Conservation (phyloP, 2,329 filamentous ascomycete genomes). For the Diaporthe sp. region DNA sequence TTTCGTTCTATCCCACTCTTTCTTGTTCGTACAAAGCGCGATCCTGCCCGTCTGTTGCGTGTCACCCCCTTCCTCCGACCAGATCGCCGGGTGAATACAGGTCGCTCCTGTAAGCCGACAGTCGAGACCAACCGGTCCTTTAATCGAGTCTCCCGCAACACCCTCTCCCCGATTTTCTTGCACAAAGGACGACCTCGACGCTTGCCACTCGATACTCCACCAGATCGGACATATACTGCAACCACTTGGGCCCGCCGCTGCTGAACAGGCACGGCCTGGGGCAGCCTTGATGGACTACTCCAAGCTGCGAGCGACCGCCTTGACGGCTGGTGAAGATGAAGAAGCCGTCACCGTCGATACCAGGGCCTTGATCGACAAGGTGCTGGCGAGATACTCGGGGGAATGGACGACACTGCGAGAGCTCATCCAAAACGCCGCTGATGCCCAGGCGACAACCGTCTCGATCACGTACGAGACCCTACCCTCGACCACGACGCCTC, state of each 20-base stretch:
- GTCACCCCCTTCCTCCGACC: background rate
- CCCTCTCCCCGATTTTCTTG: background rate
- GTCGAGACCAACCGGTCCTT: background rate
- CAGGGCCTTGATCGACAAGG: slow-evolving; percentile 95
- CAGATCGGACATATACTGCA: background rate
- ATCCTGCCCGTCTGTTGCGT: background rate
- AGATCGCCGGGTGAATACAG: background rate
- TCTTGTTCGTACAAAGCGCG: background rate
- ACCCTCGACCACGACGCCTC: slow-evolving; percentile 83
- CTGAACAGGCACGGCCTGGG: slow-evolving; percentile 16
- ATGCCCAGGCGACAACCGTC: slow-evolving; percentile 91
- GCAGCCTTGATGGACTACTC: slow-evolving; percentile 73
- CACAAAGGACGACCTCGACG: background rate
- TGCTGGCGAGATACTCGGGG: slow-evolving; percentile 94
- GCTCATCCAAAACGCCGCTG: slow-evolving; percentile 97
- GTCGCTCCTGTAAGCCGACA: background rate
- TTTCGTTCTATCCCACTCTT: background rate
- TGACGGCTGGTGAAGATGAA: slow-evolving; percentile 89
- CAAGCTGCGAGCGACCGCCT: slow-evolving; percentile 85
- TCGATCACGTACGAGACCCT: slow-evolving; percentile 92
- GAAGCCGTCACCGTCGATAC: slow-evolving; percentile 99
- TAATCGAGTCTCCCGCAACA: background rate
- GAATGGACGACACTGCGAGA: slow-evolving; percentile 94
- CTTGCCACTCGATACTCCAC: no score
- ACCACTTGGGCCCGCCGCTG: slow-evolving; percentile 29